Evolutionary conservation across 2,329 filamentous ascomycete species (phyloP).

Genomic region (Fusarium newnesense): DNA sequence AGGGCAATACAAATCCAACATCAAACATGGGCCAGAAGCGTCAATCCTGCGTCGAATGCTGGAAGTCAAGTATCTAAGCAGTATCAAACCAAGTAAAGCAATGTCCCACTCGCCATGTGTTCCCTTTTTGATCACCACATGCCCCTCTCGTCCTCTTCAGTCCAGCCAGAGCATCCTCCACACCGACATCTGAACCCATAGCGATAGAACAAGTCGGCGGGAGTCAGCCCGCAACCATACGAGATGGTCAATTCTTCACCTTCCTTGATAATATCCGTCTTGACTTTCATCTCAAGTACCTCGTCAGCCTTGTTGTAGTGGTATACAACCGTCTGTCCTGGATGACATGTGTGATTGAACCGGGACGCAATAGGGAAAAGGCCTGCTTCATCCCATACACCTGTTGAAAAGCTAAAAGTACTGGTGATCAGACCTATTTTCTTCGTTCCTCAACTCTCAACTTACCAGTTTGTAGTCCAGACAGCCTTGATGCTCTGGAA

Average conservation of each 20-base stretch:
- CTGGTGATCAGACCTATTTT: not conserved
- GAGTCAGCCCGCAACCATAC: conserved; percentile 54
- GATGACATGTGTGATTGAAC: conserved; percentile 68
- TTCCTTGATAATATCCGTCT: conserved; percentile 47
- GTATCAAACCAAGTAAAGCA: not conserved
- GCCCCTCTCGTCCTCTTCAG: conserved; percentile 19
- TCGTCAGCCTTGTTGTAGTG: conserved; percentile 48
- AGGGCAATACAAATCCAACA: not conserved
- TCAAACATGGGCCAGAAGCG: not conserved
- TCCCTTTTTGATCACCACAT: conserved; percentile 22
- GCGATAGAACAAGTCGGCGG: conserved; percentile 51
- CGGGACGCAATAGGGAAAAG: conserved; percentile 63
- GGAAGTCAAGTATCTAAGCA: not conserved
- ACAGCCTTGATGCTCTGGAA: conserved; percentile 50
- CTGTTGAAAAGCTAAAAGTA: conserved; percentile 44
- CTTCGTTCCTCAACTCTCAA: conserved; percentile 1
- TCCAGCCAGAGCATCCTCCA: conserved; percentile 53
- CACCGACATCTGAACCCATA: conserved; percentile 67
- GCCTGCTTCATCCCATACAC: conserved; percentile 44
- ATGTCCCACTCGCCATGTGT: not conserved
- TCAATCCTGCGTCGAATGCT: not conserved
- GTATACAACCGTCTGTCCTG: conserved; percentile 57
- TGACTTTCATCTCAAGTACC: conserved; percentile 55
- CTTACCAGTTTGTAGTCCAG: conserved; percentile 60
- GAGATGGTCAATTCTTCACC: conserved; percentile 64